phyloP scores from a whole-genome alignment of 768 basidiomycete species.

The Leccinum broughii region DNA sequence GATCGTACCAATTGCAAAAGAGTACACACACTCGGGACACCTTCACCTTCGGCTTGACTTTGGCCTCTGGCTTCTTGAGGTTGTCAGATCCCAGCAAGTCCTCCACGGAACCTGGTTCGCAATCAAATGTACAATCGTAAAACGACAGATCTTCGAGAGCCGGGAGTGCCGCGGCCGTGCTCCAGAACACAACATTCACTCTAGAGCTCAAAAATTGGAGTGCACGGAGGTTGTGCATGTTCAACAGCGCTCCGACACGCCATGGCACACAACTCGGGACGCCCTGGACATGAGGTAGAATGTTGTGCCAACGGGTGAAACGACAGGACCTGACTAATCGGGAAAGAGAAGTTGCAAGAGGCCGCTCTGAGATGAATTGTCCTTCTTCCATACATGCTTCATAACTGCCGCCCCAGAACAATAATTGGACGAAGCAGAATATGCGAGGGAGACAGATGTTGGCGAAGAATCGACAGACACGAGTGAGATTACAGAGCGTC shows the following conservation, averaged over 20 bases:
- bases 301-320: background rate
- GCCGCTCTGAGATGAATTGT: background rate
- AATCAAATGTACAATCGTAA: no score
- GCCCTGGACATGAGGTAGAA: no score
- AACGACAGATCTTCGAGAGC: background rate
- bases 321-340: background rate
- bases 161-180: background rate
- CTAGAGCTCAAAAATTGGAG: background rate
- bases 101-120: no score
- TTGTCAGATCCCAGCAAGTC: no score
- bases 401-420: no score
- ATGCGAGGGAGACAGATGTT: background rate
- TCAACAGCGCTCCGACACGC: background rate
- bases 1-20: background rate
- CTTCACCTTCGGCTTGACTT: no score
- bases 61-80: no score
- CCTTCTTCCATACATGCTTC: no score
- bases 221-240: background rate
- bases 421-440: background rate
- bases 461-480: background rate
- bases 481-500: background rate
- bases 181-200: background rate
- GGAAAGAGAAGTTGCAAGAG: background rate
- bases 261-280: background rate
- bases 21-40: no score